Evolutionary conservation across 2,329 filamentous ascomycete species (phyloP).

Genomic region (Epicoccum nigrum): DNA sequence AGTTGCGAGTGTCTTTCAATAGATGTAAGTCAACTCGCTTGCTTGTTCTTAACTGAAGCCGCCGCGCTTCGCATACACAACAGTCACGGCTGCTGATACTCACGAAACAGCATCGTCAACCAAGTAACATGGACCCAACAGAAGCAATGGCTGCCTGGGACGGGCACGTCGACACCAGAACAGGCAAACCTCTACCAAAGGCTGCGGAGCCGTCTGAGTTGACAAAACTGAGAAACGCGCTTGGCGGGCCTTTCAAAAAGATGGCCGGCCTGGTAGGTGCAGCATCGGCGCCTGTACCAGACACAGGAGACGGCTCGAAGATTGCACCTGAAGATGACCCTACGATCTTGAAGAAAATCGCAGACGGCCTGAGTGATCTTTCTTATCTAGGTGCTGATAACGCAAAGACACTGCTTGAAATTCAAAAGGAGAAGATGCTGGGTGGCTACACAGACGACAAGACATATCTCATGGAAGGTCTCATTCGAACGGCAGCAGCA

Average conservation of each 20-base stretch:
- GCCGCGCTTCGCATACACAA: too few species aligned
- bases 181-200: conserved; percentile 35
- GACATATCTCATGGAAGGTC: conserved; percentile 64
- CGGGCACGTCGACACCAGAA: conserved; percentile 41
- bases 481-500: conserved; percentile 57
- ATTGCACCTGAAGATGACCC: conserved; percentile 42
- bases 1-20: conserved; percentile 12
- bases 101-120: conserved; percentile 2
- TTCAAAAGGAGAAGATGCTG: conserved; percentile 48
- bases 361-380: conserved; percentile 41
- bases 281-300: conserved; percentile 38
- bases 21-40: conserved; percentile 8
- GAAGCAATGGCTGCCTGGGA: conserved; percentile 36
- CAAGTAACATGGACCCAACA: conserved; percentile 20
- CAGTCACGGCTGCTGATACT: not conserved
- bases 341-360: conserved; percentile 43
- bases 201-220: conserved; percentile 42
- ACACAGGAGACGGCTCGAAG: conserved; percentile 54
- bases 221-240: conserved; percentile 36
- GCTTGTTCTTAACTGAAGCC: too few species aligned
- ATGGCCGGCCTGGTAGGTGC: conserved; percentile 38
- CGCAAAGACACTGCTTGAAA: conserved; percentile 46
- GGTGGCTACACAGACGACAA: conserved; percentile 66
- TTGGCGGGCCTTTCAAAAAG: conserved; percentile 39
- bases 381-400: conserved; percentile 43